These are phyloP conservation scores for Aspergillus ochraceoroseus DNA, from an alignment of 2,329 filamentous ascomycete species.

Conservation along the genomic window DNA sequence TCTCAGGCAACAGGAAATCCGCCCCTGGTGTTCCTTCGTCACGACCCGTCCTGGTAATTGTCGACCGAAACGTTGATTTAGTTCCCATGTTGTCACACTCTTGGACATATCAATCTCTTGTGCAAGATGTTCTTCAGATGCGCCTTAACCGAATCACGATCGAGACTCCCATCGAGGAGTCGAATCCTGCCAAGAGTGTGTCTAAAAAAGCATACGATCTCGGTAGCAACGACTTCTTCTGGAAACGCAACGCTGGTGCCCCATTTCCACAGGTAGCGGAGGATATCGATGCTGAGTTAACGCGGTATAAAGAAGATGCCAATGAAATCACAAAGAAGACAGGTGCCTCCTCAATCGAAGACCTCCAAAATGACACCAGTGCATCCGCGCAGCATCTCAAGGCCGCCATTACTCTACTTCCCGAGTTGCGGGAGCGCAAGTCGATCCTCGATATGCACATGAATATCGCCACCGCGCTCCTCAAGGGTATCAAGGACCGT, in stretches of 20 bases:
- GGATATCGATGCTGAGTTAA: constrained; percentile 89
- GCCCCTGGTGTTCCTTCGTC: constrained; percentile 62
- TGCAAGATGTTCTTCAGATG: constrained; percentile 72
- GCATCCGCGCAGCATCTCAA: constrained; percentile 92
- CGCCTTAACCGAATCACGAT: constrained; percentile 91
- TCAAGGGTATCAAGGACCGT: constrained; percentile 84
- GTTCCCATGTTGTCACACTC: constrained; percentile 99
- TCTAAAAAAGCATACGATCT: constrained; percentile 88
- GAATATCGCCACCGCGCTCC: constrained; percentile 81
- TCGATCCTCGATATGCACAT: constrained; percentile 96
- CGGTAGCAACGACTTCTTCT: constrained; percentile 89
- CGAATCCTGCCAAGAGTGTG: constrained; percentile 66
- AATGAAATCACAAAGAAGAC: constrained; percentile 93
- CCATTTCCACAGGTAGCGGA: constrained; percentile 96
- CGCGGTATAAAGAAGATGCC: constrained; percentile 91
- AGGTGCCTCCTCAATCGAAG: constrained; percentile 84
- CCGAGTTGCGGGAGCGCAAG: constrained; percentile 88
- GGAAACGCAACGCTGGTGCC: constrained; percentile 82
- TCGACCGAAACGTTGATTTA: constrained; percentile 91
- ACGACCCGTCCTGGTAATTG: constrained; percentile 82
- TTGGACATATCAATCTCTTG: constrained; percentile 81
- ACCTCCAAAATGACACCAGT: constrained; percentile 82
- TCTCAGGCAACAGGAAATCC: constrained; percentile 64
- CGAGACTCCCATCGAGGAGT: constrained; percentile 73
- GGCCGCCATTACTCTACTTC: constrained; percentile 86